phyloP scores from a whole-genome alignment of 352 stramenopile genomes.

The Globisporangium polare region DNA sequence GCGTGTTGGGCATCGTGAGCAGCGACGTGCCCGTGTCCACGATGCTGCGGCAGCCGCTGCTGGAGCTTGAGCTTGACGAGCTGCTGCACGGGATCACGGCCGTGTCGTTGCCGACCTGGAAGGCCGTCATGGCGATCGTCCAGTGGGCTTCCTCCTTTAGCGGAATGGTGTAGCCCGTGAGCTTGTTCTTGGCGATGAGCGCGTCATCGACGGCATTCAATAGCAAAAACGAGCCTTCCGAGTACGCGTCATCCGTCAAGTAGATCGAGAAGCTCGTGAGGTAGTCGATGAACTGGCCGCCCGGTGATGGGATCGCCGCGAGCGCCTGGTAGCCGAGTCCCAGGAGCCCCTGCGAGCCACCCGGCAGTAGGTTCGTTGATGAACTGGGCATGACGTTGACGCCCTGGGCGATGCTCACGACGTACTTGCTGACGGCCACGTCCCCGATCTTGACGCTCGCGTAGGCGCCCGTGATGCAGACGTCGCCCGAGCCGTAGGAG shows the following conservation, averaged over 20 bases:
- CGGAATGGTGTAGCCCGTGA: conserved; percentile 39
- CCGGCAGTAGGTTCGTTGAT: conserved; percentile 33
- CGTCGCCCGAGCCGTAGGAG: conserved; percentile 57
- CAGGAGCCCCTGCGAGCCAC: conserved; percentile 54
- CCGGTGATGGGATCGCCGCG: conserved; percentile 39
- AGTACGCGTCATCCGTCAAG: conserved; percentile 35
- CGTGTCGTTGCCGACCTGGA: conserved; percentile 41
- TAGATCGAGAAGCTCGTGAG: conserved; percentile 72
- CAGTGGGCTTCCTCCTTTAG: conserved; percentile 56
- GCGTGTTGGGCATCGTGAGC: conserved; percentile 40
- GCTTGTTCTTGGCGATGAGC: conserved; percentile 39
- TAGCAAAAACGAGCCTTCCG: conserved; percentile 57
- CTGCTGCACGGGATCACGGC: conserved; percentile 39
- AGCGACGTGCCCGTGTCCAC: conserved; percentile 68
- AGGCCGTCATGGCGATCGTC: conserved; percentile 63
- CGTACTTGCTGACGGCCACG: conserved; percentile 38
- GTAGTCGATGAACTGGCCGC: conserved; percentile 53
- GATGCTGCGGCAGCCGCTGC: conserved; percentile 33
- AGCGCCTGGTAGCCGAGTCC: conserved; percentile 56
- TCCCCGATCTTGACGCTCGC: conserved; percentile 43
- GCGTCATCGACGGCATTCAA: conserved; percentile 64
- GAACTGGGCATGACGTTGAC: conserved; percentile 40
- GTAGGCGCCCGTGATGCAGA: conserved; percentile 49
- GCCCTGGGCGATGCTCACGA: conserved; percentile 52
- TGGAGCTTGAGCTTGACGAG: conserved; percentile 7